Conservation (phyloP, 192 early-diverging fungal species). For the Umbelopsis vinacea region DNA sequence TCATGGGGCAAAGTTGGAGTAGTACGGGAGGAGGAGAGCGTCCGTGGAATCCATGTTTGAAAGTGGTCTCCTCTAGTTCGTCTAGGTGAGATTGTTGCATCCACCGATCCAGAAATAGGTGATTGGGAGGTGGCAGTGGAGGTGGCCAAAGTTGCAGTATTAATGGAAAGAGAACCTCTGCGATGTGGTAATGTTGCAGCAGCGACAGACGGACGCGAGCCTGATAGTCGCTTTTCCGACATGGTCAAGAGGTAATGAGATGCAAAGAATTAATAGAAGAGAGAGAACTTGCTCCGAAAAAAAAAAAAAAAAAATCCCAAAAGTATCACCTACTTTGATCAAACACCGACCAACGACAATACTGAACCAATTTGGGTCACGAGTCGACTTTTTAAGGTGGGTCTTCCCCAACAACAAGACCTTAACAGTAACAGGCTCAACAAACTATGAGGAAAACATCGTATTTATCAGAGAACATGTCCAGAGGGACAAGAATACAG, state of each 20-base stretch:
- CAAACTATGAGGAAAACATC: neutral
- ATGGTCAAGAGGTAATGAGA: neutral
- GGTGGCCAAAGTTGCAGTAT: neutral
- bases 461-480: neutral
- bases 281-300: neutral
- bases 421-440: neutral
- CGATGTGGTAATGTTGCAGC: neutral
- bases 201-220: neutral
- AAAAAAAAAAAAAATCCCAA: neutral
- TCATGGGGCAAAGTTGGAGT: conserved; percentile 30
- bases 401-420: neutral
- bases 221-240: conserved; percentile 18
- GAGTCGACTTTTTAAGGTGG: neutral
- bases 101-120: neutral
- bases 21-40: neutral
- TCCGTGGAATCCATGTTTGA: neutral
- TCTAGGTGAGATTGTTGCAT: conserved; percentile 2
- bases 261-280: neutral
- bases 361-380: neutral
- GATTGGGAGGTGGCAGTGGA: conserved; percentile 9
- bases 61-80: conserved; percentile 1
- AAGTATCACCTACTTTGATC: too few relatives aligned
- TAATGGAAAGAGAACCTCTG: neutral
- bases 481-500: neutral
- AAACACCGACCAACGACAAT: too few relatives aligned